Evolutionary conservation across 106 monocot genomes (phyloP).

Genomic region (Iris macrosiphon): DNA sequence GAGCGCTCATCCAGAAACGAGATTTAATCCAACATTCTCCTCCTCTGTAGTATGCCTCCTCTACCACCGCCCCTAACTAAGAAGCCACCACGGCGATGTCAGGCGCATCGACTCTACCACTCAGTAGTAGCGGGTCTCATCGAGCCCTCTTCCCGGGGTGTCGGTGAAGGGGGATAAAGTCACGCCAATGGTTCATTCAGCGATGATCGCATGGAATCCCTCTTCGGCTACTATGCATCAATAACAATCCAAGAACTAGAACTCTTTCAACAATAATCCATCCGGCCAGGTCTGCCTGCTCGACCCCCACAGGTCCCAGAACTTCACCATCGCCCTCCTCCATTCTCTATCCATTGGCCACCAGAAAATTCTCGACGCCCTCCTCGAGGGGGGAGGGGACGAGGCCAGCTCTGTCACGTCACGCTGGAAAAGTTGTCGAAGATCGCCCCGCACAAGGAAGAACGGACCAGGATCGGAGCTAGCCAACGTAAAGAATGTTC

Average conservation of each 20-base stretch:
- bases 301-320: slow-evolving; percentile 90
- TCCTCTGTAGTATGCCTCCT: no score
- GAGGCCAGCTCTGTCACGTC: slow-evolving; percentile 46
- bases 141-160: no score
- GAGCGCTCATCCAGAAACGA: no score
- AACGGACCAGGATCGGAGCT: slow-evolving; percentile 43
- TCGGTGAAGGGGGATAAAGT: no score
- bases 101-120: no score
- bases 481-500: slow-evolving; percentile 50
- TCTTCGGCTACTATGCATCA: slow-evolving; percentile 49
- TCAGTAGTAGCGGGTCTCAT: no score
- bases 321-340: slow-evolving; percentile 77
- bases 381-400: slow-evolving; percentile 62
- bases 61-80: no score
- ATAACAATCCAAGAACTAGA: no score
- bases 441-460: slow-evolving; percentile 47
- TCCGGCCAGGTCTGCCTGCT: slow-evolving; percentile 57
- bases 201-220: slow-evolving; percentile 50
- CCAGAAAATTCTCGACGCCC: slow-evolving; percentile 54
- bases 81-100: no score
- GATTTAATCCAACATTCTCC: no score
- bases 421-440: slow-evolving; percentile 72
- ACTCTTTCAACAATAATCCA: background rate
- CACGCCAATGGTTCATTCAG: no score
- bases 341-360: slow-evolving; percentile 51